Percentiles rank a stretch among this genome's conserved stretches.
Evolutionary conservation across 139 green algal species (phyloP).

Genomic region (Volvox reticuliferus): DNA sequence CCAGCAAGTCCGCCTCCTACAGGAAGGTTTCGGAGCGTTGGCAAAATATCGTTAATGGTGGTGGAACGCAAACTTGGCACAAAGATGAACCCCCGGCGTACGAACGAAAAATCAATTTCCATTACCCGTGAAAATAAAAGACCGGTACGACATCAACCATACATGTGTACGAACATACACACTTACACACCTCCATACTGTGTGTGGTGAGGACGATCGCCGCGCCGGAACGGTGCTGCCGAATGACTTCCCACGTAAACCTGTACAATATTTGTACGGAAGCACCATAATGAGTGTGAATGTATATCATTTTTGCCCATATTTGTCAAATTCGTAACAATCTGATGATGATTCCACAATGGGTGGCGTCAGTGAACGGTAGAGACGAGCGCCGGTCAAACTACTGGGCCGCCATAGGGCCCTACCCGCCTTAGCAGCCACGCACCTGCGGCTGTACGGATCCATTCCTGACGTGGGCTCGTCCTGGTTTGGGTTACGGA

Average conservation of each 20-base stretch:
- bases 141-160: too few species aligned
- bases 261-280: background rate
- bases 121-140: too few species aligned
- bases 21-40: background rate
- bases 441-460: constrained; percentile 71
- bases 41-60: background rate
- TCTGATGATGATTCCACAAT: too few species aligned
- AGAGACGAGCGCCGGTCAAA: too few species aligned
- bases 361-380: too few species aligned
- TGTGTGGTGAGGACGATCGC: constrained; percentile 96
- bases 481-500: constrained; percentile 46
- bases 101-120: too few species aligned
- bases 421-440: too few species aligned
- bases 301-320: too few species aligned
- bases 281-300: background rate
- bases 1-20: constrained; percentile 85
- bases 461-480: constrained; percentile 92
- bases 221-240: constrained; percentile 28
- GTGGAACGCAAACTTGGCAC: background rate
- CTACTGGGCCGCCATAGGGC: too few species aligned
- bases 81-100: too few species aligned
- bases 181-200: constrained; percentile 77
- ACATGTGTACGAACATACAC: background rate
- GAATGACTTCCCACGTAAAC: constrained; percentile 88
- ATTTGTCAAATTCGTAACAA: too few species aligned